Evolutionary conservation across 1,139 yeast species (phyloP).

Genomic region (Sugiyamaella castrensis): DNA sequence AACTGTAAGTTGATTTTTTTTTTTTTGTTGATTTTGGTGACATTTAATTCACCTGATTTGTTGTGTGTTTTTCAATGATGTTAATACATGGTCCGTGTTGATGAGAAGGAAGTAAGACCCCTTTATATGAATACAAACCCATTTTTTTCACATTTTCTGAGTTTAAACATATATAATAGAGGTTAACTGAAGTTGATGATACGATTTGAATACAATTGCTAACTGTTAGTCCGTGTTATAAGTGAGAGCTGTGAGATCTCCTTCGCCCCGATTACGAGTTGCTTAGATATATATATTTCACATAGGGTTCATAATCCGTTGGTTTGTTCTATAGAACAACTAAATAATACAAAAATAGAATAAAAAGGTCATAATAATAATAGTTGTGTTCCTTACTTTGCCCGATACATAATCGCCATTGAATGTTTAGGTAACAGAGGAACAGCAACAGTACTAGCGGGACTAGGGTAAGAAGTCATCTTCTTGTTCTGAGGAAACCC

Average conservation of each 20-base stretch:
- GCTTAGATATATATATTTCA: background rate
- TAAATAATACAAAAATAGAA: background rate
- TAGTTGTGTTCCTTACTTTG: background rate
- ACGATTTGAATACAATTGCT: background rate
- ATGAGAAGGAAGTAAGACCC: conserved; percentile 43
- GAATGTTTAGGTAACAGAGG: conserved; percentile 9
- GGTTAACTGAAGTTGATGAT: background rate
- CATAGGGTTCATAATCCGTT: background rate
- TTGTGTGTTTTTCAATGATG: conserved; percentile 30
- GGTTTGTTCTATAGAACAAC: background rate
- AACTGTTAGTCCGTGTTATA: background rate
- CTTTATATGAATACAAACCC: conserved; percentile 38
- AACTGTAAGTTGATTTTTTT: conserved; percentile 11
- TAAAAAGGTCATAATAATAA: background rate
- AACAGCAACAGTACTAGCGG: no score
- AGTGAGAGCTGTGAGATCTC: no score
- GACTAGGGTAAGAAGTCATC: no score
- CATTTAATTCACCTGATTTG: no score
- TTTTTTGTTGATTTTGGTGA: no score
- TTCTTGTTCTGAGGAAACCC: no score
- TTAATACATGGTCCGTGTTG: conserved; percentile 42
- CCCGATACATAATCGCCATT: conserved; percentile 9
- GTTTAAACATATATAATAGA: background rate
- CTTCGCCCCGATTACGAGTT: no score
- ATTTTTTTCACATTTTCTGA: conserved; percentile 18